phyloP scores from a whole-genome alignment of 192 early-diverging fungal genomes.

The Backusella psychrophila region DNA sequence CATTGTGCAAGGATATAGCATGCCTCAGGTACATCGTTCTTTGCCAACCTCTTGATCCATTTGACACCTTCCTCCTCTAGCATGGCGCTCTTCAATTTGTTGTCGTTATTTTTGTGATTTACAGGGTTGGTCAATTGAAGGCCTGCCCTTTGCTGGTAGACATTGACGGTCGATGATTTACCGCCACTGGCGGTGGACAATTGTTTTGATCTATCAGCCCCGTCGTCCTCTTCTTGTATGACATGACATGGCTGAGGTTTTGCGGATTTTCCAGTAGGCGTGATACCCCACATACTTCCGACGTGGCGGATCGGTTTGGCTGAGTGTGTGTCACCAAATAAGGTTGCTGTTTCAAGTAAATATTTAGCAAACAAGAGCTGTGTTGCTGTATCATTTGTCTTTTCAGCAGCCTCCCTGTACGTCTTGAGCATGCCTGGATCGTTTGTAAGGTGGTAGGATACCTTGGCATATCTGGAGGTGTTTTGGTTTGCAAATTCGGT shows the following conservation, averaged over 20 bases:
- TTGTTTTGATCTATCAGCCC: neutral
- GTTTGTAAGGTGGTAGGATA: conserved; percentile 21
- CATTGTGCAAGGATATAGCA: conserved; percentile 69
- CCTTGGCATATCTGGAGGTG: conserved; percentile 15
- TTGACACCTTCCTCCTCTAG: conserved; percentile 58
- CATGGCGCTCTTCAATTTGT: neutral
- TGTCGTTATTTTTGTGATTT: neutral
- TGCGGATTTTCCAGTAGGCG: neutral
- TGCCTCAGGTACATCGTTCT: conserved; percentile 65
- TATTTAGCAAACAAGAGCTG: conserved; percentile 79
- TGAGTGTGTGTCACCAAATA: conserved; percentile 14
- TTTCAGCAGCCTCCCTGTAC: conserved; percentile 74
- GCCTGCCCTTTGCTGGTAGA: neutral
- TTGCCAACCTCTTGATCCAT: conserved; percentile 65
- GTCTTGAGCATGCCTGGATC: conserved; percentile 41
- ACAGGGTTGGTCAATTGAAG: neutral
- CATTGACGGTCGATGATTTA: neutral
- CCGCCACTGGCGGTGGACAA: neutral
- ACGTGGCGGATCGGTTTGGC: neutral
- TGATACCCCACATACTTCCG: conserved; percentile 4
- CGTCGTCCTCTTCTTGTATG: neutral
- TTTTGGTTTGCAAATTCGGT: neutral
- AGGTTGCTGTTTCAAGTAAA: conserved; percentile 61
- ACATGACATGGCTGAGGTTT: neutral
- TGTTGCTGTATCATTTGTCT: conserved; percentile 67